Base-by-base conservation (phyloP, 2,329 filamentous ascomycete genomes). In the Dothideomycetes sp. region DNA sequence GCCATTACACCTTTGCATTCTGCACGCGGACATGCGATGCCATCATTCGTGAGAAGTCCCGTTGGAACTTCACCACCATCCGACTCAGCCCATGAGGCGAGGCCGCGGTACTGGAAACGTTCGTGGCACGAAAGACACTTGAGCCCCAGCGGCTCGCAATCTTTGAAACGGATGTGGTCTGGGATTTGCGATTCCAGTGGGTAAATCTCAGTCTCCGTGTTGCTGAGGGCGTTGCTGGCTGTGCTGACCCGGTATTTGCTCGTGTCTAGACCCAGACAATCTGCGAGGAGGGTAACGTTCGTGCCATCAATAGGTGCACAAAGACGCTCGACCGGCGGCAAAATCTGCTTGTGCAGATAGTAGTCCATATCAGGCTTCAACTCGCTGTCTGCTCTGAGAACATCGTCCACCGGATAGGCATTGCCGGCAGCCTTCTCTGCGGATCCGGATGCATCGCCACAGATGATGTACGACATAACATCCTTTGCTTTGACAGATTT, bases 321-420 rank as follows among this genome's bases (percentile, higher is more conserved):
- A 16, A 98, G 79, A 72, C 91, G 85, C 65, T 98, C 91, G 18
- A 98, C 91, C 0, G 91, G 91, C 9, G 91, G 91, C 63, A 98
- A 86, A 43, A 98, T 95, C 62, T 98, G 91, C 68, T 98, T 98
- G 67, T 86, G 82, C 30, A 98, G 77, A 60, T 98, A 98, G 75
- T 88, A 96, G 57, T 98, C 91, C n/a, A 95, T 75, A 55, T 98
- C 91, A 2, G 88, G 85, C 42, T 81, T 73, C 5, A 98, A 72
- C 1, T 69, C 80, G 1, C 81, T 79, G 49, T 84, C 83, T 12
- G 76, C 56, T 55, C 91, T 93, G 43, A 84, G 67, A 14, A 94
- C 79, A 58, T 98, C 91, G 42, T 87, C 81, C 1, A 85, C 81
- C 4, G 83, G 80, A 58, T 85, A 89, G 3, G 91, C 89, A 49